These are phyloP conservation scores for Fusarium kyushuense DNA, from an alignment of 2,329 filamentous ascomycete species.

Conservation along the genomic window DNA sequence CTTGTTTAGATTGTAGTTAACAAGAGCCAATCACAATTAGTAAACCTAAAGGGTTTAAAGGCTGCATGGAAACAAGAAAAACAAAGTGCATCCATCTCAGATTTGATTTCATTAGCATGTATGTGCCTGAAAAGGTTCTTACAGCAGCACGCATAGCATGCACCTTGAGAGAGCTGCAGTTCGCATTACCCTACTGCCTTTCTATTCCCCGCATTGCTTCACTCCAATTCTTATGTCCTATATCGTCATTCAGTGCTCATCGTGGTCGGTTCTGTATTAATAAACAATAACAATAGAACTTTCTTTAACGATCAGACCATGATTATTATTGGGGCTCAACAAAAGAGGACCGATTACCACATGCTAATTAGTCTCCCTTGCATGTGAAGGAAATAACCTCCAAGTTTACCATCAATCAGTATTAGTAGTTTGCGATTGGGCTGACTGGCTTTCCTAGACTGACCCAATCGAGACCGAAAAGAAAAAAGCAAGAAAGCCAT, in stretches of 20 bases:
- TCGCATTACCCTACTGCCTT: neutral
- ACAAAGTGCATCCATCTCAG: constrained; percentile 9
- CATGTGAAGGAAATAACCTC: constrained; percentile 16
- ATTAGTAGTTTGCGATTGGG: neutral
- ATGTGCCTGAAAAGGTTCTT: constrained; percentile 19
- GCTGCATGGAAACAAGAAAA: constrained; percentile 10
- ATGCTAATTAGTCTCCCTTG: constrained; percentile 21
- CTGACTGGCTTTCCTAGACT: neutral
- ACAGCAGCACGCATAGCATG: neutral
- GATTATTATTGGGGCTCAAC: constrained; percentile 9
- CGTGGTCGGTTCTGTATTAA: constrained; percentile 3
- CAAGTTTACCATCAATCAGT: constrained; percentile 6
- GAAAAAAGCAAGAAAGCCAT: constrained; percentile 3
- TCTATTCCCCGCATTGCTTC: constrained; percentile 14
- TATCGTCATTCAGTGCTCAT: constrained; percentile 33
- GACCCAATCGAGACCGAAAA: neutral
- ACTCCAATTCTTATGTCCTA: neutral
- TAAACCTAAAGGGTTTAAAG: constrained; percentile 20
- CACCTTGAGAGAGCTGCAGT: constrained; percentile 1
- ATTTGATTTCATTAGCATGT: constrained; percentile 10
- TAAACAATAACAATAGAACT: constrained; percentile 1
- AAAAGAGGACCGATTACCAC: constrained; percentile 15
- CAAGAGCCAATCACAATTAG: constrained; percentile 41
- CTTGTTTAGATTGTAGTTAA: constrained; percentile 43
- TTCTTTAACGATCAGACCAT: neutral